Evolutionary conservation across 345 rosid species (phyloP).

Genomic region (Camelina neglecta): DNA sequence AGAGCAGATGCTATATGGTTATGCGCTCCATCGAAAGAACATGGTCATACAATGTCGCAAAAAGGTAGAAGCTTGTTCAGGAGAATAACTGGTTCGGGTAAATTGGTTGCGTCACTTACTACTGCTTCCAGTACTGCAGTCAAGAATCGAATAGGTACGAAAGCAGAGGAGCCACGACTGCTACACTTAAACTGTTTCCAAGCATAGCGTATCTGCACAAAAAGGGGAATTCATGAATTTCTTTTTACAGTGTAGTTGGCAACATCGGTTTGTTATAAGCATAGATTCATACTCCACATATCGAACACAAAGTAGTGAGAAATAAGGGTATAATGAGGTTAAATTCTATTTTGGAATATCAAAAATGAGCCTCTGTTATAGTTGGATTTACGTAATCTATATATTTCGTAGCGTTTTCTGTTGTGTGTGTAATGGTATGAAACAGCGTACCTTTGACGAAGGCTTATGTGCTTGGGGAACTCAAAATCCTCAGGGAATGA

Average conservation of each 20-base stretch:
- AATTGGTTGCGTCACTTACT: slow-evolving; percentile 18
- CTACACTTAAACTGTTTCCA: slow-evolving; percentile 91
- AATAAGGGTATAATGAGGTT: background rate
- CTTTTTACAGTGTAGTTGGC: background rate
- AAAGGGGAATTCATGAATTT: background rate
- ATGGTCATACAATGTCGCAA: background rate
- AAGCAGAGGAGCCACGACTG: slow-evolving; percentile 88
- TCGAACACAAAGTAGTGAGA: slow-evolving; percentile 5
- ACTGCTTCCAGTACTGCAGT: slow-evolving; percentile 22
- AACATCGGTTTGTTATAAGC: background rate
- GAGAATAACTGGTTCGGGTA: background rate
- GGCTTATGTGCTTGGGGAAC: slow-evolving; percentile 73
- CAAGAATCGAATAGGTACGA: slow-evolving; percentile 63
- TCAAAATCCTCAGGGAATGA: slow-evolving; percentile 83
- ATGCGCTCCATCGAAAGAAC: background rate
- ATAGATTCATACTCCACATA: background rate
- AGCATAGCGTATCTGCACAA: slow-evolving; percentile 82
- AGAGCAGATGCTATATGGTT: slow-evolving; percentile 3
- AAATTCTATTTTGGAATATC: background rate
- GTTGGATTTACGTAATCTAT: background rate
- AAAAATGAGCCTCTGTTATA: background rate
- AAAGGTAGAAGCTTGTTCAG: background rate
- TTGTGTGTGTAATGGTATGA: background rate
- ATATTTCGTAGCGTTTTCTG: background rate
- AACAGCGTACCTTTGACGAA: slow-evolving; percentile 67